phyloP scores from a whole-genome alignment of 192 early-diverging fungal species.

The Phycomyces blakesleeanus region DNA sequence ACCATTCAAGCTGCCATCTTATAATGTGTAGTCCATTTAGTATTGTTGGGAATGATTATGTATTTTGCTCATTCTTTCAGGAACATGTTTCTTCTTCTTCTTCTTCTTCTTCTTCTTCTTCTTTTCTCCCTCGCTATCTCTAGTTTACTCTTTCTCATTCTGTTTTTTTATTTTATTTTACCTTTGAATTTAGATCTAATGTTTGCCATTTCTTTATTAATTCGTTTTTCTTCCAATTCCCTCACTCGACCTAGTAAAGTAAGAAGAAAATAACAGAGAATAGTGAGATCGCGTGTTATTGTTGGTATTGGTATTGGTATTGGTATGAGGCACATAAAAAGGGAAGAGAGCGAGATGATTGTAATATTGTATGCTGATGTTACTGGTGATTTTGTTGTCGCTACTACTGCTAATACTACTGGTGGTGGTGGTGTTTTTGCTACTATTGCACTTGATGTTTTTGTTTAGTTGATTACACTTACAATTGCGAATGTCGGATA shows the following conservation, averaged over 20 bases:
- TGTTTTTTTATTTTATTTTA: too few relatives aligned
- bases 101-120: too few relatives aligned
- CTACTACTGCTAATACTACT: not conserved
- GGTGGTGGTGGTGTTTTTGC: too few relatives aligned
- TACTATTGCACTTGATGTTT: too few relatives aligned
- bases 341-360: too few relatives aligned
- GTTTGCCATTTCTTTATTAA: constrained; percentile 99
- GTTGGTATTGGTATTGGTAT: too few relatives aligned
- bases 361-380: too few relatives aligned
- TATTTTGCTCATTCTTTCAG: not conserved
- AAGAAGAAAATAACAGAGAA: too few relatives aligned
- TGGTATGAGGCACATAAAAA: too few relatives aligned
- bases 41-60: not conserved
- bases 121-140: too few relatives aligned
- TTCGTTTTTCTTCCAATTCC: constrained; percentile 96
- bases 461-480: constrained; percentile 31
- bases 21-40: not conserved
- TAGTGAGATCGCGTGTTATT: not conserved
- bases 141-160: too few relatives aligned
- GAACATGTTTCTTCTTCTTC: not conserved
- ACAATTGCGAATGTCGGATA: constrained; percentile 98
- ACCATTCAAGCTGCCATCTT: constrained; percentile 87
- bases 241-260: constrained; percentile 76
- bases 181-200: constrained; percentile 98
- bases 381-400: not conserved